phyloP scores from a whole-genome alignment of 2,329 filamentous ascomycete genomes.

The Penicillium sp. region DNA sequence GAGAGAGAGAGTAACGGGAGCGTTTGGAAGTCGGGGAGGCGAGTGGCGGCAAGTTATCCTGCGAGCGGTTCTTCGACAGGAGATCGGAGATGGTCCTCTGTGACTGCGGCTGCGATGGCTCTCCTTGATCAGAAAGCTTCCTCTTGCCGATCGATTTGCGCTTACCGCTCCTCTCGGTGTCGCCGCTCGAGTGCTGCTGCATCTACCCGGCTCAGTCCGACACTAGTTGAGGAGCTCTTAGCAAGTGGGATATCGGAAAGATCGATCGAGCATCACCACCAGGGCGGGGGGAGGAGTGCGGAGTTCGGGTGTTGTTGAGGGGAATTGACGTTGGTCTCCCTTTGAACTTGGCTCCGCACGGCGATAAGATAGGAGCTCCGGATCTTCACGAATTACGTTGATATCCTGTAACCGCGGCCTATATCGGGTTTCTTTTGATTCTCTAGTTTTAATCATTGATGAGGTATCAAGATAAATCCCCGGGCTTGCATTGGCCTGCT shows the following conservation, averaged over 20 bases:
- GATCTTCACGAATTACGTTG: background rate
- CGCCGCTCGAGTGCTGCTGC: slow-evolving; percentile 39
- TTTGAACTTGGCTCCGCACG: slow-evolving; percentile 20
- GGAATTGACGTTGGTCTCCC: slow-evolving; percentile 21
- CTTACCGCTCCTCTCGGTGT: slow-evolving; percentile 44
- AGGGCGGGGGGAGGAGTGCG: slow-evolving; percentile 9
- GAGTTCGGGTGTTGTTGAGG: slow-evolving; percentile 14
- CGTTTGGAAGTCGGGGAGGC: slow-evolving; percentile 44
- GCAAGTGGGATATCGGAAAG: slow-evolving; percentile 12
- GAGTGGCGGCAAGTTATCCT: slow-evolving; percentile 20
- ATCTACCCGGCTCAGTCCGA: slow-evolving; percentile 43
- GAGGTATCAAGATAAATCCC: background rate
- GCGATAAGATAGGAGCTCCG: slow-evolving; percentile 26
- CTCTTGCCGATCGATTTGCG: slow-evolving; percentile 44
- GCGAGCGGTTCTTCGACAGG: slow-evolving; percentile 36
- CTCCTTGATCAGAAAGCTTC: slow-evolving; percentile 39
- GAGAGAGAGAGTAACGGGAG: slow-evolving; percentile 32
- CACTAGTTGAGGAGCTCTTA: slow-evolving; percentile 18
- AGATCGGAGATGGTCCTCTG: slow-evolving; percentile 48
- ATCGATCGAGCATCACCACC: slow-evolving; percentile 13
- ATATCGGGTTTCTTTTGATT: background rate
- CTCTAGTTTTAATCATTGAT: background rate
- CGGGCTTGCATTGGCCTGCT: no score
- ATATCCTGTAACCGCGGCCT: background rate
- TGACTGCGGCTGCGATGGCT: slow-evolving; percentile 32